A percentile compares a stretch with the other conserved stretches of the same genome.
Conservation (phyloP, 192 early-diverging fungal species). For the Funneliformis mosseae region DNA sequence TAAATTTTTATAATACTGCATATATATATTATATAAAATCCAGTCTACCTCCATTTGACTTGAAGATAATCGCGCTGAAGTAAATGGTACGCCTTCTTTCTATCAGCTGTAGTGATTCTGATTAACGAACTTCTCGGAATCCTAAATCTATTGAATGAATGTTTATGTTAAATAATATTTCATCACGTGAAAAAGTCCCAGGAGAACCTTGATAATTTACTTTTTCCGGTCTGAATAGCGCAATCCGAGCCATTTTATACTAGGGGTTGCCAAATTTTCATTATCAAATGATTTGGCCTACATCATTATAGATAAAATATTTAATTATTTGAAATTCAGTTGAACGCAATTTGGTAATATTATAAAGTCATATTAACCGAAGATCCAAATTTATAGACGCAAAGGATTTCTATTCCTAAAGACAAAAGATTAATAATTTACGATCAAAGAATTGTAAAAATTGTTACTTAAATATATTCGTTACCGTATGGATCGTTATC, state of each 20-base stretch:
- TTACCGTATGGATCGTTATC: neutral
- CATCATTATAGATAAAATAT: neutral
- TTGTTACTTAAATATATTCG: neutral
- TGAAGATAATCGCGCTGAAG: conserved; percentile 16
- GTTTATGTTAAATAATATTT: neutral
- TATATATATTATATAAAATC: too few relatives aligned
- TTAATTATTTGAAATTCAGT: neutral
- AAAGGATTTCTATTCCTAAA: conserved; percentile 34
- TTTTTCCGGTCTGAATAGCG: neutral
- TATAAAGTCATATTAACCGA: conserved; percentile 4
- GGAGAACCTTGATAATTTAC: too few relatives aligned
- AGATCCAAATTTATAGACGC: conserved; percentile 33
- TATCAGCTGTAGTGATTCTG: conserved; percentile 2
- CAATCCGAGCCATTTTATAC: neutral
- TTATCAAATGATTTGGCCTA: conserved; percentile 33
- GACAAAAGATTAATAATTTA: neutral
- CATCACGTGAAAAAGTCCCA: too few relatives aligned
- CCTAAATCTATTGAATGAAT: conserved; percentile 16
- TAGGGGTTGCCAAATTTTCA: neutral
- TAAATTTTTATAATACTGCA: too few relatives aligned
- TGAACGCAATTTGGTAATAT: neutral
- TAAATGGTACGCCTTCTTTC: conserved; percentile 21
- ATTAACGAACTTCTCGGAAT: conserved; percentile 19
- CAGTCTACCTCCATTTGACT: conserved; percentile 18
- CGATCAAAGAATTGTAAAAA: too few relatives aligned